Evolutionary conservation across 805 yeast genomes (phyloP), one percentile per base, ranked within the genome.

Genomic region (Kodamaea leandrae): DNA sequence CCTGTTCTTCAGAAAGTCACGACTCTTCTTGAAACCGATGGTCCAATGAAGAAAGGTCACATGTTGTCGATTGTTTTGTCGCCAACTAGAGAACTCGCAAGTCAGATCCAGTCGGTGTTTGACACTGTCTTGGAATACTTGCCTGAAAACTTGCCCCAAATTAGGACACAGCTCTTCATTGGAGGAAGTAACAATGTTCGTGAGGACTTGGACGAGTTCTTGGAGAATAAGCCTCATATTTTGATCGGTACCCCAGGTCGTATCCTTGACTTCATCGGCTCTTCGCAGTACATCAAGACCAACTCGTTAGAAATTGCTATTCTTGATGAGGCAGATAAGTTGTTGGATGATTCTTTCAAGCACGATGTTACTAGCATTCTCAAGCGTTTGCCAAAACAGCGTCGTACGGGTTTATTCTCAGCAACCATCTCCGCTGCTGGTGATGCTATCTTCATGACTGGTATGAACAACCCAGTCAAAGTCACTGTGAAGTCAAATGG

Each of bases 181-280:
- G 89, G 88, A 1, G 80, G 86, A 15, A 55, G 78, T 15, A 73
- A 74, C 4, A 62, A 79, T 3, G 78, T 83, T 0, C 71, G 88
- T 47, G 88, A 85, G 43, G 98, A 93, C 60, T 52, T 86, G 21
- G 79, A 80, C 36, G 49, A 51, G 2, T 89, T 82, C 54, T 51
- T 75, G 14, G 64, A 66, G 6, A 53, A 62, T 1, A 69, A 66
- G 45, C 91, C 96, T 1, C 90, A 86, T 29, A 78, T 93, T 19
- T 49, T 93, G 13, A 78, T 93, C 8, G 96, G 95, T 0, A 93
- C 98, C 0, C 98, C 98, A 0, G 99, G 99, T 4, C 74, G 98
- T 52, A 56, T 86, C 17, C 60, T 82, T 12, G 97, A 93, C 46
- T 81, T 93, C 52, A 56, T 90, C 15, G 64, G 76, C 8, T 40